A percentile compares a stretch with the other conserved stretches of the same genome.
These are phyloP conservation scores for Yamadazyma insecticola DNA, from an alignment of 805 yeast species.

Conservation along the genomic window DNA sequence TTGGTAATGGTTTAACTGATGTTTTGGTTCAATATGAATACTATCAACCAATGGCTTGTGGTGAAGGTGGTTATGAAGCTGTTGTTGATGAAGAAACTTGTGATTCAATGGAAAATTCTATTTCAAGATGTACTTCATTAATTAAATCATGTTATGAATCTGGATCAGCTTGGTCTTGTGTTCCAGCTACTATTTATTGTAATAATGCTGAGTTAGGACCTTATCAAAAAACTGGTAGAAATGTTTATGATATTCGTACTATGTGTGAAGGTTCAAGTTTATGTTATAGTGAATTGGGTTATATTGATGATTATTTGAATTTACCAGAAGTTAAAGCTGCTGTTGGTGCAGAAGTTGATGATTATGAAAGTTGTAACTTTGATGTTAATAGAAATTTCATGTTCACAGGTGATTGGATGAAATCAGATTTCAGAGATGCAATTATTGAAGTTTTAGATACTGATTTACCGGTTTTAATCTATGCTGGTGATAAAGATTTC, in stretches of 20 bases:
- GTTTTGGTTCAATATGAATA: constrained; percentile 72
- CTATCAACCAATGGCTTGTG: constrained; percentile 94
- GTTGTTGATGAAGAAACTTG: constrained; percentile 71
- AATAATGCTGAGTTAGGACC: constrained; percentile 79
- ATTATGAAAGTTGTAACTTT: constrained; percentile 70
- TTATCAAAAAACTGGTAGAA: constrained; percentile 78
- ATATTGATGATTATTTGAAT: constrained; percentile 77
- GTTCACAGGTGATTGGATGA: constrained; percentile 88
- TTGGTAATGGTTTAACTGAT: constrained; percentile 92
- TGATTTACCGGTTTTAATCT: constrained; percentile 74
- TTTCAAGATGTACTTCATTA: constrained; percentile 72
- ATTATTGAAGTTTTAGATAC: constrained; percentile 65
- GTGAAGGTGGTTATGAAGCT: constrained; percentile 76
- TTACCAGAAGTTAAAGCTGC: constrained; percentile 69
- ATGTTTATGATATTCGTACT: constrained; percentile 84
- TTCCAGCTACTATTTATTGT: constrained; percentile 89
- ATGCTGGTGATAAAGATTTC: constrained; percentile 63
- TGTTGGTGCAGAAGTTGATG: constrained; percentile 86
- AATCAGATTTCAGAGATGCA: constrained; percentile 54
- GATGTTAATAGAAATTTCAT: constrained; percentile 76
- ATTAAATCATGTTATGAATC: constrained; percentile 74
- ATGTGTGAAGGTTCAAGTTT: constrained; percentile 64
- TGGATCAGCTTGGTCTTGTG: constrained; percentile 76
- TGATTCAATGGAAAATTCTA: constrained; percentile 53
- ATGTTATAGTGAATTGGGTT: constrained; percentile 77